phyloP scores from a whole-genome alignment of 371 early-diverging fungal genomes.

The Lichtheimia corymbifera region DNA sequence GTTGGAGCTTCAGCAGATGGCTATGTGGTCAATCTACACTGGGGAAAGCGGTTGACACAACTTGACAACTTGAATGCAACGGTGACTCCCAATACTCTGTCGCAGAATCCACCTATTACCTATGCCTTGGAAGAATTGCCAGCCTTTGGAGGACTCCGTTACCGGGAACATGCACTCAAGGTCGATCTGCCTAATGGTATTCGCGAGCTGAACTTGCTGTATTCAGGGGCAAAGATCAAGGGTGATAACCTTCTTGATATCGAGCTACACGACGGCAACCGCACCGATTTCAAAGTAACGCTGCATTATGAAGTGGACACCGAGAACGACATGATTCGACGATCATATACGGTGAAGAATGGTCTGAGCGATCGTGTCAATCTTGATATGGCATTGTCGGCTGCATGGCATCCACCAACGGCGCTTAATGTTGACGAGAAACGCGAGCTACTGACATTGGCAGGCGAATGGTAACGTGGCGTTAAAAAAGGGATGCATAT shows the following conservation, averaged over 20 bases:
- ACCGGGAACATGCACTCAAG: constrained; percentile 28
- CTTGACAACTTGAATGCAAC: constrained; percentile 11
- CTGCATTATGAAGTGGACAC: constrained; percentile 31
- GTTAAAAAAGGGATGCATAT: not conserved
- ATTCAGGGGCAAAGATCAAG: constrained; percentile 5
- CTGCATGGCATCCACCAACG: constrained; percentile 36
- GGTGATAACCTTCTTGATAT: not conserved
- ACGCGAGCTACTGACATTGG: constrained; percentile 31
- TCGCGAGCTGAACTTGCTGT: constrained; percentile 32
- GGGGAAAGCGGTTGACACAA: constrained; percentile 31
- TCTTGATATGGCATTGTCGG: constrained; percentile 28
- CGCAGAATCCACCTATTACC: constrained; percentile 38
- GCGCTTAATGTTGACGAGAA: constrained; percentile 11
- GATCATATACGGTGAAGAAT: constrained; percentile 19
- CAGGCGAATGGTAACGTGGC: constrained; percentile 36
- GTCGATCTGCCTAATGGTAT: constrained; percentile 26
- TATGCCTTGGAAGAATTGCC: constrained; percentile 40
- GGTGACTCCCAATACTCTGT: constrained; percentile 9
- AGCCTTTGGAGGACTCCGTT: constrained; percentile 43
- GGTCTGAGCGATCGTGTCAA: constrained; percentile 14
- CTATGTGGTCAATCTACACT: constrained; percentile 32
- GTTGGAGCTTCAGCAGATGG: constrained; percentile 29
- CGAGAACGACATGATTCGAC: constrained; percentile 30
- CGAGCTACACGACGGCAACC: constrained; percentile 19
- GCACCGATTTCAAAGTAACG: constrained; percentile 18